phyloP scores from a whole-genome alignment of 1,284 basidiomycete species.

The Apiotrichum domesticum region DNA sequence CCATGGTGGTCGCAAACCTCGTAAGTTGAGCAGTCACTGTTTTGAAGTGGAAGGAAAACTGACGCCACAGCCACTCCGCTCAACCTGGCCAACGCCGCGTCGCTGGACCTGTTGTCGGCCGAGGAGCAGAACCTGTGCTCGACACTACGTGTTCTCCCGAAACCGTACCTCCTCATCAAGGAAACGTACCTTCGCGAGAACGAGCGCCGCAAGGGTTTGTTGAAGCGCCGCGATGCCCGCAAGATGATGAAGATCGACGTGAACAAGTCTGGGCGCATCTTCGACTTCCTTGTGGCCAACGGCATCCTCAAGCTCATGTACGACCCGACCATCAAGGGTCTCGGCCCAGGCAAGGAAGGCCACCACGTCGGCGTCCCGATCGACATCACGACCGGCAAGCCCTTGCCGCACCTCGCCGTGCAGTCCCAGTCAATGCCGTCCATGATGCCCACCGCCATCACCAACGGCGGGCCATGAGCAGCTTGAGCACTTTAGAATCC shows the following conservation, averaged over 20 bases:
- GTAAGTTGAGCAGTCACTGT: background rate
- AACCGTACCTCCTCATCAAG: conserved; percentile 87
- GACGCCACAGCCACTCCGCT: conserved; percentile 52
- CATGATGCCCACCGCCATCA: background rate
- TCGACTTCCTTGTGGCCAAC: conserved; percentile 65
- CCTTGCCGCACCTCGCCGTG: background rate
- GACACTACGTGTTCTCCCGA: conserved; percentile 76
- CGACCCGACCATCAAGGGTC: conserved; percentile 32
- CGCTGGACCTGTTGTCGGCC: conserved; percentile 75
- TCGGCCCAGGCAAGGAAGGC: conserved; percentile 26
- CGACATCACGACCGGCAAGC: conserved; percentile 13
- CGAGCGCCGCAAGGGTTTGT: conserved; percentile 75
- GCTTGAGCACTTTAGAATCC: too few relatives aligned
- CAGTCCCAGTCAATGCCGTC: background rate
- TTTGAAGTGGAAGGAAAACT: conserved; percentile 9
- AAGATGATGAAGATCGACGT: conserved; percentile 84
- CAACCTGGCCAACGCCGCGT: conserved; percentile 78
- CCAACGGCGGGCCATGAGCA: conserved; percentile 1
- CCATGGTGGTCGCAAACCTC: conserved; percentile 28
- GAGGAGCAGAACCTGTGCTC: conserved; percentile 86
- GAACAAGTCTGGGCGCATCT: conserved; percentile 81
- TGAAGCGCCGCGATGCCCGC: conserved; percentile 75
- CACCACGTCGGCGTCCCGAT: conserved; percentile 18
- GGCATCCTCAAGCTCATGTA: conserved; percentile 42
- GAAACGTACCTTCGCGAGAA: conserved; percentile 87